Evolutionary conservation across 2,329 filamentous ascomycete genomes (phyloP).

Genomic region (Periglandula ipomoeae): DNA sequence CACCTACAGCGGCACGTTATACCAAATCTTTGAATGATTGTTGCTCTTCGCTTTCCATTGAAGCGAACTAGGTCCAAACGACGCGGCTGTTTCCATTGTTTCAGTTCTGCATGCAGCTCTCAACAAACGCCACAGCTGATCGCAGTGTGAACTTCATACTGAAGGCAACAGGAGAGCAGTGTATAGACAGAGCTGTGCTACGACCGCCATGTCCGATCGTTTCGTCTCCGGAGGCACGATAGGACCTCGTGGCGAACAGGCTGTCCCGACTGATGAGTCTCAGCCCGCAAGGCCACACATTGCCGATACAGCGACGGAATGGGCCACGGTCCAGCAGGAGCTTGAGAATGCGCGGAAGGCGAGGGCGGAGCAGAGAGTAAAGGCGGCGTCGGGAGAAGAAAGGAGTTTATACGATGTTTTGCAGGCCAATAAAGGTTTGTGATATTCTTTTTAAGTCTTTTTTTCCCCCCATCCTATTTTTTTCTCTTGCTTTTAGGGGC

Average conservation of each 20-base stretch:
- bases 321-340: conserved; percentile 55
- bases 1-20: no score
- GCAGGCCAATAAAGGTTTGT: conserved; percentile 71
- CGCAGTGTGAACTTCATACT: no score
- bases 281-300: not conserved
- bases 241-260: conserved; percentile 15
- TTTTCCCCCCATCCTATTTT: not conserved
- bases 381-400: conserved; percentile 35
- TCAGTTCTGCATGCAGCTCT: no score
- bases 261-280: conserved; percentile 12
- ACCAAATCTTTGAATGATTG: no score
- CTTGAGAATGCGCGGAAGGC: conserved; percentile 51
- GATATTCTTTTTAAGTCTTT: not conserved
- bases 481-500: not conserved
- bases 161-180: no score
- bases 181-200: not conserved
- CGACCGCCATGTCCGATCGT: conserved; percentile 36
- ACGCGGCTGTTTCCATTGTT: no score
- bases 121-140: no score
- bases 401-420: conserved; percentile 65
- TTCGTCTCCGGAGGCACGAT: conserved; percentile 50
- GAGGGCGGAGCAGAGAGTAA: conserved; percentile 40
- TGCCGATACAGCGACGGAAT: conserved; percentile 34
- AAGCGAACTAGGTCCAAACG: no score
- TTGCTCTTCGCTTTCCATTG: no score